Evolutionary conservation across 345 rosid species (phyloP), one percentile per base, ranked within the genome.

Genomic region (Citropsis articulata): DNA sequence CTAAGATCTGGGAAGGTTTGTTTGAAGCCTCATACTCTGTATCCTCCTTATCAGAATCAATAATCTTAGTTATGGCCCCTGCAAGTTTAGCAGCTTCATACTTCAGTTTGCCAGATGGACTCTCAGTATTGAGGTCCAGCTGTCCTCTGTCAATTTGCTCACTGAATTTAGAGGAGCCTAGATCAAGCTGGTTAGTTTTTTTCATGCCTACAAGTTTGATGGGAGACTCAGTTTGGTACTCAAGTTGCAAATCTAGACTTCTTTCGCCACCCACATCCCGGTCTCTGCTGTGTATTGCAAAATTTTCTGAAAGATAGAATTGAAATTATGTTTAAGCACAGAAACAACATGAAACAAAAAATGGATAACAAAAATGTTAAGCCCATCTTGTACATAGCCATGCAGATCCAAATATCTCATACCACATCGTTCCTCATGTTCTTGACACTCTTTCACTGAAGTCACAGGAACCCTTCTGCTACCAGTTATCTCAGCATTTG

Each of bases 221-320:
- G 35, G 75, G 78, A 80, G 76, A 78, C 77, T 88, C 86, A 81
- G 63, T 83, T 73, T 79, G 81, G 61, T 70, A 80, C 69, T 83
- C 84, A 79, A 81, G 70, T 45, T 75, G 85, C 55, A 83, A 73
- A 62, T 91, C 87, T 72, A 73, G 78, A 66, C 82, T 81, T 76
- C 85, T 70, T 62, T 82, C 78, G 74, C 79, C 68, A 62, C 78
- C 83, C 21, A 84, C 80, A 82, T 79, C 84, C 77, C 74, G 69
- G 72, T 90, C 85, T 86, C 81, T 81, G 71, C 80, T 82, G 71
- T 83, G 79, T 80, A 70, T 77, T 70, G 79, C 81, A 81, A 70
- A 63, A 74, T 84, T 87, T n/a, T 87, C 95, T 87, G 84, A 66
- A 73, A 50, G 27, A 45, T 45, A 65, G 61, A 65, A 10, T 57